Evolutionary conservation across 805 yeast genomes (phyloP).

Genomic region (Candida tammaniensis): DNA sequence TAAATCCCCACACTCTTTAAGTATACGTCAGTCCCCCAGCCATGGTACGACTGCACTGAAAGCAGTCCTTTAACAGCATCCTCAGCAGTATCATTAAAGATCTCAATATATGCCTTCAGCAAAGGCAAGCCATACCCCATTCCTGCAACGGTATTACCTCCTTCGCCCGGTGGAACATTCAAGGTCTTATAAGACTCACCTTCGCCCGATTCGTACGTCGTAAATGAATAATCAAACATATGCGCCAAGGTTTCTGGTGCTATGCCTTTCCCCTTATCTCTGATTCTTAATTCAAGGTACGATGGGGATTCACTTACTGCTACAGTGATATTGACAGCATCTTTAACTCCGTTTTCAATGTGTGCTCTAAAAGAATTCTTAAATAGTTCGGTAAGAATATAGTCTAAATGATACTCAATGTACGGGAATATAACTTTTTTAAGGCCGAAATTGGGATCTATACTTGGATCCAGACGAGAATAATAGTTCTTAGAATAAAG

Average conservation of each 20-base stretch:
- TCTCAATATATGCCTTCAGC: constrained; percentile 49
- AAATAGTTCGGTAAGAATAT: constrained; percentile 79
- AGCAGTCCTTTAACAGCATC: constrained; percentile 35
- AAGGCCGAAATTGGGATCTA: constrained; percentile 28
- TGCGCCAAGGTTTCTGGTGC: constrained; percentile 60
- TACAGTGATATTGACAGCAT: constrained; percentile 39
- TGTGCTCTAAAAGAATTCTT: constrained; percentile 89
- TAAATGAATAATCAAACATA: constrained; percentile 82
- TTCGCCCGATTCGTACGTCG: constrained; percentile 65
- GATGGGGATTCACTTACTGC: constrained; percentile 30
- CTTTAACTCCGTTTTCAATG: constrained; percentile 57
- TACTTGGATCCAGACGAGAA: constrained; percentile 25
- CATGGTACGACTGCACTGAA: constrained; percentile 39
- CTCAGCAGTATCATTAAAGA: constrained; percentile 33
- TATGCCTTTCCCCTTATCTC: constrained; percentile 91
- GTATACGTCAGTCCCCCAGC: constrained; percentile 47
- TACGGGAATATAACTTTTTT: constrained; percentile 68
- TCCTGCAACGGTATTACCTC: constrained; percentile 78
- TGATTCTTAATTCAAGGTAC: constrained; percentile 67
- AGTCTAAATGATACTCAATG: constrained; percentile 84
- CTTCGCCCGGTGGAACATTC: constrained; percentile 69
- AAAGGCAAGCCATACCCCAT: constrained; percentile 95
- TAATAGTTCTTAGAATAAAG: constrained; percentile 26
- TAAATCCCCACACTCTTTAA: constrained; percentile 34
- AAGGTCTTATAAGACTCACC: constrained; percentile 59